A percentile compares a stretch with the other conserved stretches of the same genome.
Conservation (phyloP, 1,284 basidiomycete species). For the Ustilago esculenta region DNA sequence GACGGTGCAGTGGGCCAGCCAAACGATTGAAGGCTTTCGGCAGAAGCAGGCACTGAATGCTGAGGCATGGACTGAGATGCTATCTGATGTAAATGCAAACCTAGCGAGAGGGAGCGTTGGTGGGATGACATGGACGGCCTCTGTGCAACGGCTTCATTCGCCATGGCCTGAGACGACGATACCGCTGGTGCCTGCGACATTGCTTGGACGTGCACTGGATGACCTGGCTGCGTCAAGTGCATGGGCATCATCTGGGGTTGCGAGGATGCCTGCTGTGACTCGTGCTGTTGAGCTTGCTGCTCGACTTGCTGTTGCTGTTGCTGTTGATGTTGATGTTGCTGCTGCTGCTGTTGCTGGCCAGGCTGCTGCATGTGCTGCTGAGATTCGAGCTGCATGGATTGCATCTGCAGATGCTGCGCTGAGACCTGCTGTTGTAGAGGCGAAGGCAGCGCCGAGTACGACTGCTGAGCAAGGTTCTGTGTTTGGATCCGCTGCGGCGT, state of each 20-base stretch:
- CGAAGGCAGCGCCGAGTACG: conserved; percentile 24
- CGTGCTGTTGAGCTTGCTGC: conserved; percentile 4
- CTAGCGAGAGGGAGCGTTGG: conserved; percentile 43
- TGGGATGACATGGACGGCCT: conserved; percentile 27
- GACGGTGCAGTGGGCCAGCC: conserved; percentile 37
- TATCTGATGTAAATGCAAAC: conserved; percentile 40
- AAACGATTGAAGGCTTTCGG: conserved; percentile 29
- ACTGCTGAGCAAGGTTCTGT: conserved; percentile 18
- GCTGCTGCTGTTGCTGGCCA: conserved; percentile 8
- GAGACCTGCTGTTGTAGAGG: conserved; percentile 28
- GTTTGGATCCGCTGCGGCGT: conserved; percentile 15
- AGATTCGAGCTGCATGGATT: conserved; percentile 25
- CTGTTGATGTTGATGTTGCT: conserved; percentile 1
- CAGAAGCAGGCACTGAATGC: conserved; percentile 29
- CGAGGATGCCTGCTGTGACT: not conserved
- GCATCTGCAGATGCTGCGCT: conserved; percentile 22
- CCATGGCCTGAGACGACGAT: not conserved
- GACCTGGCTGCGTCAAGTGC: conserved; percentile 29
- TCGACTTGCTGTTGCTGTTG: conserved; percentile 5
- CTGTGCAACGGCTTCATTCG: conserved; percentile 18
- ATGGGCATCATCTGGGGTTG: conserved; percentile 30
- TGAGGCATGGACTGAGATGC: conserved; percentile 28
- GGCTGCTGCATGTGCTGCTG: conserved; percentile 15
- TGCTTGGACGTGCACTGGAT: conserved; percentile 6
- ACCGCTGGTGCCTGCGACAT: conserved; percentile 16